Evolutionary conservation across 257 asterid species (phyloP), one percentile per base, ranked within the genome.

Genomic region (Nicotiana benthamiana): DNA sequence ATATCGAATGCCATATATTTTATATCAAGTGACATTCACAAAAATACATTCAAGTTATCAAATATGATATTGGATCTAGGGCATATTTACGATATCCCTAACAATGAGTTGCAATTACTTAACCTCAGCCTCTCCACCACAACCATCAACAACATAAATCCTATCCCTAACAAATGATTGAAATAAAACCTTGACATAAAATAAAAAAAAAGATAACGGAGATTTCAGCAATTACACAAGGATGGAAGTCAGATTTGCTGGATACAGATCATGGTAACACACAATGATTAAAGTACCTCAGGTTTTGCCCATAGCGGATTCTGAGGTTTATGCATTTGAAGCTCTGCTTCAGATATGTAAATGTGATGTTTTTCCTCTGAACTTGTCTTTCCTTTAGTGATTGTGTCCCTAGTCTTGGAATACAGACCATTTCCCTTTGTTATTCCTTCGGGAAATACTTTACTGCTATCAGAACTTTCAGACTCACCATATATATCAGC

Each of bases 261-360:
- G 40, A 59, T 12, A 61, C 12, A 74, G 22, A 82, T 60, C 75
- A 34, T 80, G 63, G 82, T 65, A 83, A 56, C 72, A 59, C 18
- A 36, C n/a, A 63, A 13, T 28, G 1, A 27, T 56, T n/a, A 8
- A 75, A 81, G 59, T 88, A 95, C 99, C 98, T 90, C 91, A 1
- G 89, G 57, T 83, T 89, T 93, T 4, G 86, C 90, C 99, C 98
- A 95, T 53, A 95, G 63, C 26, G 94, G 94, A 81, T 70, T 84
- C 88, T 59, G 84, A 65, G 85, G 89, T 64, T 86, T 93, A 90
- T 91, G 99, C 95, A 92, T 91, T 75, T 88, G 92, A 70, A 95
- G 90, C 84, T 95, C 99, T 5, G 92, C 97, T 84, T 93, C 98
- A 79, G 97, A 91, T 84, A 95, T 91, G 81, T 86, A 88, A 92